Conservation (phyloP, 2,329 filamentous ascomycete genomes). For the Daldinia eschscholtzii region DNA sequence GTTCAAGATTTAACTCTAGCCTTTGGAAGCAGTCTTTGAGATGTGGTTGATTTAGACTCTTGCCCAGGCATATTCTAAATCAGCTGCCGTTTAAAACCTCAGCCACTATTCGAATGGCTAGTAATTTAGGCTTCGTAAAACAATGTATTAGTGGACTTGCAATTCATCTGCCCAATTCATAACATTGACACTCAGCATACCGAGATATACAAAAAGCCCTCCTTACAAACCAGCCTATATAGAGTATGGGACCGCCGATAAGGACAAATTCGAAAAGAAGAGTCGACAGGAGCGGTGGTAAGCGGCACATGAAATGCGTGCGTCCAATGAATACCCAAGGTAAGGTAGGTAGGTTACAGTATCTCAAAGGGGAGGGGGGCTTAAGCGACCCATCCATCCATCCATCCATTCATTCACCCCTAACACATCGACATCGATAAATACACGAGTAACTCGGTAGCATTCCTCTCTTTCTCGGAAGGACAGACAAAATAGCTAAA, state of each 20-base stretch:
- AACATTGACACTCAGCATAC: not conserved
- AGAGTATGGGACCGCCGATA: not conserved
- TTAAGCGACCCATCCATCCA: not conserved
- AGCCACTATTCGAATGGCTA: not conserved
- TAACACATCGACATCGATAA: not conserved
- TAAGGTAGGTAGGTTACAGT: not conserved
- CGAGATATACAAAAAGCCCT: conserved; percentile 5
- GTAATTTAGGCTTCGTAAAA: not conserved
- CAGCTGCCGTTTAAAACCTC: not conserved
- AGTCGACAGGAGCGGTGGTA: not conserved
- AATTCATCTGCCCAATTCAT: conserved; percentile 1
- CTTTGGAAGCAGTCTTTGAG: not conserved
- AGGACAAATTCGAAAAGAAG: not conserved
- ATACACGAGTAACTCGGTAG: conserved; percentile 11
- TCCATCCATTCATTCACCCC: not conserved
- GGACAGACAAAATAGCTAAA: conserved; percentile 9
- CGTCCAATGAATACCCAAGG: not conserved
- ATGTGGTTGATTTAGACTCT: not conserved
- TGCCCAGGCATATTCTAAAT: not conserved
- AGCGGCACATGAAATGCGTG: not conserved
- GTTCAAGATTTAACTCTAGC: not conserved
- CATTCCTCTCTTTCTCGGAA: not conserved
- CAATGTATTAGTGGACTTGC: not conserved
- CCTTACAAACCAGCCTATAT: not conserved
- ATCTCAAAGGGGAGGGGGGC: not conserved